Evolutionary conservation across 2,329 filamentous ascomycete genomes (phyloP).

Genomic region (Chrysoporthe cubensis): DNA sequence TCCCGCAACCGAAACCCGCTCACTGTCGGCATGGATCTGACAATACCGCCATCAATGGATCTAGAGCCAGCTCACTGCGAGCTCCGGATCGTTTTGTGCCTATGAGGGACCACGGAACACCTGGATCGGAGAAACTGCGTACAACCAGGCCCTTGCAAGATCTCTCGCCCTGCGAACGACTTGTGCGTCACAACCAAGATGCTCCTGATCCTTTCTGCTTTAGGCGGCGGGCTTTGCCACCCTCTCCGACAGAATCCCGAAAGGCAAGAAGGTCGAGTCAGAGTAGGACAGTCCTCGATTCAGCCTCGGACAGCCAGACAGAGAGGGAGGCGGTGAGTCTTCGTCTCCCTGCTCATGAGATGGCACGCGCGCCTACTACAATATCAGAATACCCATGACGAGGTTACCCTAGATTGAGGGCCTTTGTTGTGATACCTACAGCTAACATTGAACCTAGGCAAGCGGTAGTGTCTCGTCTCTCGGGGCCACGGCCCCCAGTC

Average conservation of each 20-base stretch:
- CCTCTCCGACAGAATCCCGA: constrained; percentile 26
- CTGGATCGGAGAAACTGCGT: constrained; percentile 49
- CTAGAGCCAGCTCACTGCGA: constrained; percentile 30
- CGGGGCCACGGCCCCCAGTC: constrained; percentile 67
- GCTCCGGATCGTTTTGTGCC: constrained; percentile 57
- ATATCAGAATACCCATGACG: too few species aligned
- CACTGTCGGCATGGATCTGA: constrained; percentile 25
- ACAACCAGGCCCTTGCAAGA: constrained; percentile 48
- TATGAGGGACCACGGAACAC: constrained; percentile 40
- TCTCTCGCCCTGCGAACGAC: constrained; percentile 48
- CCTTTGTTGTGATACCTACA: neutral
- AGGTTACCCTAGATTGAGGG: too few species aligned
- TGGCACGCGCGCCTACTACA: too few species aligned
- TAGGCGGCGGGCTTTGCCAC: constrained; percentile 34
- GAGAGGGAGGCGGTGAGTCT: constrained; percentile 24
- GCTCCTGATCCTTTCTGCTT: constrained; percentile 50
- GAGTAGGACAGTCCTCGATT: constrained; percentile 23
- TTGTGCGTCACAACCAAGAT: constrained; percentile 47
- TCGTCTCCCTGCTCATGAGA: neutral
- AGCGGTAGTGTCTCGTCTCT: constrained; percentile 79
- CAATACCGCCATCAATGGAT: constrained; percentile 15
- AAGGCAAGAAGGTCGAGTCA: constrained; percentile 22
- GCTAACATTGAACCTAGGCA: constrained; percentile 44
- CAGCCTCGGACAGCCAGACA: constrained; percentile 8
- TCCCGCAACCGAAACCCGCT: neutral